phyloP scores from a whole-genome alignment of 805 yeast species.

The Lipomyces anomalus region DNA sequence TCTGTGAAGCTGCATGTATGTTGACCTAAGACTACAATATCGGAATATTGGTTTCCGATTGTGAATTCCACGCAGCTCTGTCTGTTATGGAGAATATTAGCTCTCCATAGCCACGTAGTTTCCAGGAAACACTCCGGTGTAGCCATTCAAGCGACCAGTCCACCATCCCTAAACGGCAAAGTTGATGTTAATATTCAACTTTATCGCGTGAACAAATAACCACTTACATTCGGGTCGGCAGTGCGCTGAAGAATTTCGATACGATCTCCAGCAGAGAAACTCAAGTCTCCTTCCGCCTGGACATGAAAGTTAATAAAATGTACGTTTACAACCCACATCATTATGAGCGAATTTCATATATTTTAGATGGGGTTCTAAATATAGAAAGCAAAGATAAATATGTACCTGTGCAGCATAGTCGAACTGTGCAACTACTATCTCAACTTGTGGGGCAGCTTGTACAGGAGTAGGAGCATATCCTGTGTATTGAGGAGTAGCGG shows the following conservation, averaged over 20 bases:
- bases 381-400: too few species aligned
- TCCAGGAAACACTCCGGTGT: conserved; percentile 90
- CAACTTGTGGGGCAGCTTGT: conserved; percentile 31
- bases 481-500: conserved; percentile 6
- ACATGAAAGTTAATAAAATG: too few species aligned
- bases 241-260: conserved; percentile 81
- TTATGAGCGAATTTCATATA: too few species aligned
- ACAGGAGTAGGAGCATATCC: conserved; percentile 26
- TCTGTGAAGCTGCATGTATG: too few species aligned
- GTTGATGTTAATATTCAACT: background rate
- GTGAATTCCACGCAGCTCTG: too few species aligned
- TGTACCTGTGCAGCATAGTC: conserved; percentile 78
- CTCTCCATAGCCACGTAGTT: conserved; percentile 71
- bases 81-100: too few species aligned
- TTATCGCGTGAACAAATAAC: background rate
- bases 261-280: conserved; percentile 80
- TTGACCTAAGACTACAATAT: too few species aligned
- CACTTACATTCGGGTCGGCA: conserved; percentile 67
- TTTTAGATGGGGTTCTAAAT: too few species aligned
- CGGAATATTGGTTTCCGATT: too few species aligned
- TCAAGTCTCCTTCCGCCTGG: conserved; percentile 89
- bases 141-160: conserved; percentile 85
- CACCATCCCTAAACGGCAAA: conserved; percentile 70
- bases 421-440: conserved; percentile 61
- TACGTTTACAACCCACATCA: too few species aligned